Base-by-base conservation (phyloP, 345 rosid genomes). In the Gossypium arboreum region DNA sequence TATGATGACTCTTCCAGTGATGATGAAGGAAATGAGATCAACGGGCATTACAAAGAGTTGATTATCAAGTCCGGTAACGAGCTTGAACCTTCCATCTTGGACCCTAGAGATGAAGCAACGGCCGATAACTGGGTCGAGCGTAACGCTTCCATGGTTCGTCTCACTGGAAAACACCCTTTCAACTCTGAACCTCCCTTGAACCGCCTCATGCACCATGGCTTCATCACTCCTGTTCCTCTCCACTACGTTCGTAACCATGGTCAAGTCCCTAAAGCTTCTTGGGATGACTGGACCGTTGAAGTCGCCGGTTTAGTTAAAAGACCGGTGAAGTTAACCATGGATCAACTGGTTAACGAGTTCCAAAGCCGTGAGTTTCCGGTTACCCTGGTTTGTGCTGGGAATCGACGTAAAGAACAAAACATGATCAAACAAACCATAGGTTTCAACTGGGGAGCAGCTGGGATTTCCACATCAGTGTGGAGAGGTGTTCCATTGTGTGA, bases 191-290 rank as follows among this genome's bases (percentile, higher is more conserved):
- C 99, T 0, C 97, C 98, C 4, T 71, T 95, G 34, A 76, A 78
- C 77, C 86, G 91, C 47, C 98, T 95, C 65, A 91, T 93, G 97
- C 93, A 89, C 81, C 96, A 93, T 75, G 97, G 99, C 2, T 95
- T 95, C 86, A 91, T 95, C 75, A 92, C 99, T 47, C 98, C 98
- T 2, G 93, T 86, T 6, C 94, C 97, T 1, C 96, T 95, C 78
- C 98, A 95, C 76, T 95, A 91, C 83, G 98, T 95, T 52, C 94
- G 98, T 12, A 95, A 95, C 86, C 99, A 91, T 73, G 98, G 97
- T 2, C 10, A 87, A 0, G 97, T 93, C 39, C 99, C 99, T 0
- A 87, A 76, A 77, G 86, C 83, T 9, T 62, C 82, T 0, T 95
- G 96, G 97, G 79, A 84, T 0, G 86, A 83, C 27, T 95, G 99